Evolutionary conservation across 345 rosid species (phyloP).

Genomic region (Acer saccharum): DNA sequence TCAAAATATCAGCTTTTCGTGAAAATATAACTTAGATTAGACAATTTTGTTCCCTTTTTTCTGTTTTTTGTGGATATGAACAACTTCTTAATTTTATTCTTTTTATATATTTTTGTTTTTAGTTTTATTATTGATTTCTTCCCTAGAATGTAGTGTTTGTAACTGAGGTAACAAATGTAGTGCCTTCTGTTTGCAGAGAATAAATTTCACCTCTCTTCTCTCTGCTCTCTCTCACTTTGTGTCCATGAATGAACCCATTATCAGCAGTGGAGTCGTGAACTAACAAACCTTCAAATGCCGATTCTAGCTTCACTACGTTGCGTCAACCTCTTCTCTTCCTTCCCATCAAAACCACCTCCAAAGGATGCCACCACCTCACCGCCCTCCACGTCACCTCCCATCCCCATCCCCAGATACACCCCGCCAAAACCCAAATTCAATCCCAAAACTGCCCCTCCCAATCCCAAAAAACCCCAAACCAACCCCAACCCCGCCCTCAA

Average conservation of each 20-base stretch:
- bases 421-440: constrained; percentile 44
- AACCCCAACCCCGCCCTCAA: constrained; percentile 77
- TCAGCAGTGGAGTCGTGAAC: background rate
- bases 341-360: constrained; percentile 57
- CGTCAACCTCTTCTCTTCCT: constrained; percentile 73
- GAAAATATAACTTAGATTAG: too few relatives aligned
- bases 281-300: constrained; percentile 37
- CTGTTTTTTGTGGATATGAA: too few relatives aligned
- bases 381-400: constrained; percentile 52
- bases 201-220: background rate
- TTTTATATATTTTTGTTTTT: too few relatives aligned
- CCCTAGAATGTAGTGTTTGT: too few relatives aligned
- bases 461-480: constrained; percentile 25
- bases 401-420: constrained; percentile 71
- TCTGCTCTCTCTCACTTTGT: background rate
- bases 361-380: constrained; percentile 23
- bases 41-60: too few relatives aligned
- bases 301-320: constrained; percentile 59
- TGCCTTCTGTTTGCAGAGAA: too few relatives aligned
- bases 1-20: too few relatives aligned
- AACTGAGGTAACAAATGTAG: too few relatives aligned
- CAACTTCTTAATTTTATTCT: too few relatives aligned
- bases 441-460: constrained; percentile 18
- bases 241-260: background rate
- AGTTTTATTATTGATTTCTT: too few relatives aligned